Conservation (phyloP, 2,329 filamentous ascomycete genomes). For the Immersiporthe knoxdaviesiana region DNA sequence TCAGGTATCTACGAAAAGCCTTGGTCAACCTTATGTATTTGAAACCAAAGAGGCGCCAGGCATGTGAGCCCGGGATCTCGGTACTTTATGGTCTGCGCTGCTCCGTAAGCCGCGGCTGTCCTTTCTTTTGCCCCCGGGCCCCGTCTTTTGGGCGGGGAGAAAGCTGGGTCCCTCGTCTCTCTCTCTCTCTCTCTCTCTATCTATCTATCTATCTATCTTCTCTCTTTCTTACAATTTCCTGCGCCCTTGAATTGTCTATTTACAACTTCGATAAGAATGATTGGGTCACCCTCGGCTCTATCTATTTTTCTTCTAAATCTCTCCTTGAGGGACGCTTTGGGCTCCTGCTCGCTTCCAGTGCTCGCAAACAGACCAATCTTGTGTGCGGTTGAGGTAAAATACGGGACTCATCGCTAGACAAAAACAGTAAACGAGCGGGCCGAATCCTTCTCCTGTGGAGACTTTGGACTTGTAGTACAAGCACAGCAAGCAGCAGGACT, state of each 20-base stretch:
- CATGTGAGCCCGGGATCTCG: background rate
- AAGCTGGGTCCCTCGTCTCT: background rate
- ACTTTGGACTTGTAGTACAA: background rate
- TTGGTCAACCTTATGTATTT: background rate
- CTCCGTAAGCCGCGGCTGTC: background rate
- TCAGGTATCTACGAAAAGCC: background rate
- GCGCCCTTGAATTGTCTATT: no score
- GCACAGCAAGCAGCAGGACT: background rate
- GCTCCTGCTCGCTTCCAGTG: background rate
- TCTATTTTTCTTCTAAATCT: no score
- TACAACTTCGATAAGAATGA: background rate
- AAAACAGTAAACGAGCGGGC: background rate
- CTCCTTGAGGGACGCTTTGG: background rate
- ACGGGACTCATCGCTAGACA: background rate
- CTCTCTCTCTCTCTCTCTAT: background rate
- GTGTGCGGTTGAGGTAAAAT: background rate
- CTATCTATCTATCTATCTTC: background rate
- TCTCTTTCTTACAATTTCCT: no score
- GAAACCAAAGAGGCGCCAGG: background rate
- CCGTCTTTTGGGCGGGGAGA: background rate
- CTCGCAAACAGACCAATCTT: conserved; percentile 11
- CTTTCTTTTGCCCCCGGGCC: background rate
- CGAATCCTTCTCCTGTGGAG: background rate
- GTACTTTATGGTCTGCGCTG: background rate
- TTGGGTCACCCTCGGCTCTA: background rate